Evolutionary conservation across 495 filamentous ascomycete genomes (phyloP), one percentile per base, ranked within the genome.

Genomic region (Lophium mytilinum): DNA sequence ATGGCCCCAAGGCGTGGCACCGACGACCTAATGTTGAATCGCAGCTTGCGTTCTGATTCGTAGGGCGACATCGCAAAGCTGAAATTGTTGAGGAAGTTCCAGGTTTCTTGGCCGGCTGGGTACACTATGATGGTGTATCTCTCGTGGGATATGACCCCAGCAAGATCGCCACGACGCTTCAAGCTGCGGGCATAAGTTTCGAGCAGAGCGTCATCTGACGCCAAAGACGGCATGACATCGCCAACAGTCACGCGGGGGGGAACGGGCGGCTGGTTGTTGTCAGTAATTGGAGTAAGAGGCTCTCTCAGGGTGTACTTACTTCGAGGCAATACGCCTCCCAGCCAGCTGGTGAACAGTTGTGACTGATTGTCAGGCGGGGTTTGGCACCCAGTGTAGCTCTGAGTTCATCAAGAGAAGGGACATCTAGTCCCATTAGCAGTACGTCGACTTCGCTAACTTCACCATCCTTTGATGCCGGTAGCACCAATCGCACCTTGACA

Each of bases 71-170:
- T 43, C 36, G 52, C 15, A 43, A 30, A 17, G 10, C n/a, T 14
- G 17, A 19, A 11, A 18, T 8, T n/a, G 10, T 21, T 39, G 8
- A 54, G 37, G 24, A 49, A 56, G 9, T 37, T 51, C 53, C 53
- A 50, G 9, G 4, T 5, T 7, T 49, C 53, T 30, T 49, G 24
- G 3, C 50, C 19, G 8, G 45, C 43, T 12, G 53, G 53, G 50
- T 17, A 56, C 10, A 56, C 21, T 12, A 56, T 35, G 30, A 56
- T 56, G 2, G 19, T 56, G 34, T 33, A 52, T 8, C 18, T 9
- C 12, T 30, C 21, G 24, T 50, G 4, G 34, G n/a, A 50, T 12
- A 50, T 34, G 33, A 56, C 53, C 15, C 35, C 53, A 36, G 19
- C 53, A 15, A 15, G n/a, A 21, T 19, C 21, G 5, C 46, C 12